These are phyloP conservation scores for Termitomyces sp. DNA, from an alignment of 1,284 basidiomycete genomes.

Conservation along the genomic window DNA sequence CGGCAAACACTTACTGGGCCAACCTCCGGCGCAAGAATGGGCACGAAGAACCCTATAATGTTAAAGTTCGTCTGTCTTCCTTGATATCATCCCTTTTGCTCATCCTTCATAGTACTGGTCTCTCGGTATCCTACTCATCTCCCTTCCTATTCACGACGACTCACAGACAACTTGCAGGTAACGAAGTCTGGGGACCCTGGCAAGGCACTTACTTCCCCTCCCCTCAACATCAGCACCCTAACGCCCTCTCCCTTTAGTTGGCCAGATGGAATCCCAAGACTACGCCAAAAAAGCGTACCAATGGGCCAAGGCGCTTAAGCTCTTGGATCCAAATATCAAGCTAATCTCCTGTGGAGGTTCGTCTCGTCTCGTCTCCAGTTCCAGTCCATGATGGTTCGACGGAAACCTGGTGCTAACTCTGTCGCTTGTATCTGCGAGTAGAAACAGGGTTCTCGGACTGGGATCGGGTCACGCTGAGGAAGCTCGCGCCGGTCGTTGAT, in stretches of 20 bases:
- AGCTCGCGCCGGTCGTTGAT: constrained; percentile 35
- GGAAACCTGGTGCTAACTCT: background rate
- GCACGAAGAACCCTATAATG: constrained; percentile 50
- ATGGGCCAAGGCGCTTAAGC: constrained; percentile 60
- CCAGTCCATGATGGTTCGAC: background rate
- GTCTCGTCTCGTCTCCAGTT: constrained; percentile 1
- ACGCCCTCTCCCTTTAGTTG: constrained; percentile 29
- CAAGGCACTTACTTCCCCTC: constrained; percentile 30
- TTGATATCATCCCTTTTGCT: background rate
- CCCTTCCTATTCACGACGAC: background rate
- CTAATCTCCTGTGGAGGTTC: constrained; percentile 55
- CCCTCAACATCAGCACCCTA: background rate
- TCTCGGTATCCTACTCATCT: constrained; percentile 20
- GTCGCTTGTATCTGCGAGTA: constrained; percentile 5
- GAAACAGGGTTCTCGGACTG: constrained; percentile 43
- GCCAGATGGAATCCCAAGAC: constrained; percentile 52
- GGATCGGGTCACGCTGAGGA: constrained; percentile 34
- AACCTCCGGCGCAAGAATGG: constrained; percentile 58
- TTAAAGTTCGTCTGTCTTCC: constrained; percentile 26
- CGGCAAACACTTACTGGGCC: constrained; percentile 48
- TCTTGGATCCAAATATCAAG: constrained; percentile 55
- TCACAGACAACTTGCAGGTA: constrained; percentile 23
- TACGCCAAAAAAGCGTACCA: constrained; percentile 55
- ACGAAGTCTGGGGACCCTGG: constrained; percentile 61
- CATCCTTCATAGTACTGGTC: constrained; percentile 28